Base-by-base conservation (phyloP, 176 grass and related monocot species). In the Cenchrus americanus region DNA sequence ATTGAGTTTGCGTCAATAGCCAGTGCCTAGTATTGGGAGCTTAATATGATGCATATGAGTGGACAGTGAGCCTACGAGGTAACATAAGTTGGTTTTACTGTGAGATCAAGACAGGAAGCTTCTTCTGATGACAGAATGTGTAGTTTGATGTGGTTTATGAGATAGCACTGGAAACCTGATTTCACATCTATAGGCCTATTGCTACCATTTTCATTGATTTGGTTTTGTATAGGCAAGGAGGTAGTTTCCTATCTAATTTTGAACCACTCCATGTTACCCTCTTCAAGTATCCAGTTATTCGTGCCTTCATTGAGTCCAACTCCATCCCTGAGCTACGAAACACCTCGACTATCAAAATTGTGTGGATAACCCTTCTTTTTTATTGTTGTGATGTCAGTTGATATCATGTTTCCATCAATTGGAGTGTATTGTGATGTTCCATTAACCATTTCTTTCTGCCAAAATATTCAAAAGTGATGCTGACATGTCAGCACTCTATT, bases 401-500 rank as follows among this genome's bases (percentile, higher is more conserved):
- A 40, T 23, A 23, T 24, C 48, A 37, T 26, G 53, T 65, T 14
- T 66, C n/a, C 70, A 73, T 51, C 22, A 30, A 30, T 70, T 70
- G 66, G 34, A 67, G 18, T 3, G 13, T 87, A 54, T 34, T 66
- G 22, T 5, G 21, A 0, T 47, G 61, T 62, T 75, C 17, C 50
- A 68, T 68, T 76, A 62, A 51, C 37, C 14, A 55, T 58, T 21
- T 70, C 49, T 59, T 66, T 49, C 53, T 8, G 9, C 22, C 64
- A 50, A 82, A 62, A 46, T 52, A 32, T 70, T 76, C 40, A 22
- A 50, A 54, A 18, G 0, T 17, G 75, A 68, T 48, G 68, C 18
- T 86, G 67, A 81, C 61, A 60, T 66, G 52, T 21, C n/a, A 82
- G 41, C 51, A 61, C 48, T 77, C n/a, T 83, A 22, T 81, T 81